phyloP scores from a whole-genome alignment of 352 stramenopile species.

The Elongisporangium senticosum region DNA sequence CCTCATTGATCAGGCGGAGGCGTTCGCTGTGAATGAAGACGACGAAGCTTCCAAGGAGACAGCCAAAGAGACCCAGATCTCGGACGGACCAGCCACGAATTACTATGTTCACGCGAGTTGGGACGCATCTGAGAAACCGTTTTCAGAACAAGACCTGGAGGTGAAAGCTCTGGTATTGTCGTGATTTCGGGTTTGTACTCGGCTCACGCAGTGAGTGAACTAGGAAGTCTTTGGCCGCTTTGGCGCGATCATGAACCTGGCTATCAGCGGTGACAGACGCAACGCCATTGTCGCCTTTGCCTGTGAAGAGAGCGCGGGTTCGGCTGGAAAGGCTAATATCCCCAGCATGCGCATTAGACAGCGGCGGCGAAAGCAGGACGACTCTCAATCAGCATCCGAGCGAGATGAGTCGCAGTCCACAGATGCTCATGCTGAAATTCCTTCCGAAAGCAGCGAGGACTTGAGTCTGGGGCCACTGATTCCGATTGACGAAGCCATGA shows the following conservation, averaged over 20 bases:
- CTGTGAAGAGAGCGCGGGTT: slow-evolving; percentile 11
- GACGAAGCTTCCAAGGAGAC: slow-evolving; percentile 9
- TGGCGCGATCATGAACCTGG: slow-evolving; percentile 21
- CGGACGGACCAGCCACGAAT: neutral
- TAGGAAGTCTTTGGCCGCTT: slow-evolving; percentile 23
- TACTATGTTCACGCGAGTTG: slow-evolving; percentile 39
- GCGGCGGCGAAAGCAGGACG: slow-evolving; percentile 18
- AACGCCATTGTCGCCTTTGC: slow-evolving; percentile 32
- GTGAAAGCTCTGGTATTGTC: slow-evolving; percentile 7
- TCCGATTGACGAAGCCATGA: slow-evolving; percentile 8
- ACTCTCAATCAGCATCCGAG: slow-evolving; percentile 6
- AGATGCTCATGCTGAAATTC: neutral
- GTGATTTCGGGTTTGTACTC: neutral
- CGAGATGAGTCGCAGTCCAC: slow-evolving; percentile 2
- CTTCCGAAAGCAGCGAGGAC: neutral
- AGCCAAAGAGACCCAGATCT: neutral
- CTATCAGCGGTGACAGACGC: slow-evolving; percentile 15
- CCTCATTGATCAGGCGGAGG: slow-evolving; percentile 40
- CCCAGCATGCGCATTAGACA: slow-evolving; percentile 17
- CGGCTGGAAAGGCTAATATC: slow-evolving; percentile 15
- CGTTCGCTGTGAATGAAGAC: slow-evolving; percentile 38
- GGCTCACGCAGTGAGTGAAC: neutral
- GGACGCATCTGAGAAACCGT: slow-evolving; percentile 10
- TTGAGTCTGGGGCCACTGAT: neutral
- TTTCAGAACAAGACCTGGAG: slow-evolving; percentile 20